A percentile compares a stretch with the other conserved stretches of the same genome.
Conservation (phyloP, 2,329 filamentous ascomycete species). For the Fusarium dlaminii region DNA sequence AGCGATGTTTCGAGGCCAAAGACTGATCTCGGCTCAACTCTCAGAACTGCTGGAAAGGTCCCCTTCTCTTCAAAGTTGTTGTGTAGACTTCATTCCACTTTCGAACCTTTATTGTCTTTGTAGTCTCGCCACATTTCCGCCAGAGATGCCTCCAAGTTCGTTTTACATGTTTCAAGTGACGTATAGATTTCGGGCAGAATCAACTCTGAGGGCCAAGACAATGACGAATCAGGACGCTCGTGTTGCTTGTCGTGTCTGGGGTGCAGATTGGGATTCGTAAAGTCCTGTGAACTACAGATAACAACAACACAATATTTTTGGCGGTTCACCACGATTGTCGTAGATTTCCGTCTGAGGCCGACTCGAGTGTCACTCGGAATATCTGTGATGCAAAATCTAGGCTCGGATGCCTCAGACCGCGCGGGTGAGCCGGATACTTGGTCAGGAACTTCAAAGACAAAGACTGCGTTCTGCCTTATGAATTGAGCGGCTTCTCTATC, state of each 20-base stretch:
- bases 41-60: not conserved
- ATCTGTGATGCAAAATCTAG: not conserved
- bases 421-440: not conserved
- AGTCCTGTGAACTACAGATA: not conserved
- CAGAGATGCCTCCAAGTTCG: too few relatives aligned
- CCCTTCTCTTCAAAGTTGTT: not conserved
- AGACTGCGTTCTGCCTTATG: not conserved
- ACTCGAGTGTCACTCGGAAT: not conserved
- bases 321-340: not conserved
- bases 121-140: too few relatives aligned
- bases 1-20: not conserved
- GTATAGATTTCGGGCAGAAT: not conserved
- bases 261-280: not conserved
- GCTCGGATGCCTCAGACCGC: not conserved
- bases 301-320: not conserved
- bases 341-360: not conserved
- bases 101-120: too few relatives aligned
- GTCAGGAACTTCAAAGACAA: not conserved
- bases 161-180: accelerated
- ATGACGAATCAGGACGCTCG: not conserved
- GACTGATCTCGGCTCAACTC: not conserved
- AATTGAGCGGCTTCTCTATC: not conserved
- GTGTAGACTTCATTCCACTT: not conserved
- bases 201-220: not conserved
- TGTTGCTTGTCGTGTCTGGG: not conserved